Evolutionary conservation across 352 stramenopile species (phyloP).

Genomic region (Plasmopara muralis): DNA sequence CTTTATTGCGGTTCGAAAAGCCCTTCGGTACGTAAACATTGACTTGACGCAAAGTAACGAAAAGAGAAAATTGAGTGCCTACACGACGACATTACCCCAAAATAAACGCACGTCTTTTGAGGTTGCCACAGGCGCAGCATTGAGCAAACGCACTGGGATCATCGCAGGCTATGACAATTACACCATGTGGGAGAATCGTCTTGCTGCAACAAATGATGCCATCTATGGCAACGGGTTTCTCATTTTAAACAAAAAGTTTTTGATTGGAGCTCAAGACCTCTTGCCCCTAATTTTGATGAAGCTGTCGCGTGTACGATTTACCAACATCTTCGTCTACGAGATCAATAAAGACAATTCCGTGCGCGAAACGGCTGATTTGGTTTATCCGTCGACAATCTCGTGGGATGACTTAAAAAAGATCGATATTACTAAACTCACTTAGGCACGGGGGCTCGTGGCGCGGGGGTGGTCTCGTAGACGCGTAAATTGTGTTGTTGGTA

Average conservation of each 20-base stretch:
- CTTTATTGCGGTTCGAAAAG: slow-evolving; percentile 21
- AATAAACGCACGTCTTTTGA: slow-evolving; percentile 27
- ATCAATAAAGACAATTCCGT: slow-evolving; percentile 12
- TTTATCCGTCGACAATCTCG: slow-evolving; percentile 27
- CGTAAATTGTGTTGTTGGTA: no score
- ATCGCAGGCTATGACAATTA: slow-evolving; percentile 29
- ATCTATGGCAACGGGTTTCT: slow-evolving; percentile 41
- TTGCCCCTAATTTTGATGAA: slow-evolving; percentile 37
- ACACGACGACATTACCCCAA: slow-evolving; percentile 4
- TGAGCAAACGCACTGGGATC: slow-evolving; percentile 20
- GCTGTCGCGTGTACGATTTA: slow-evolving; percentile 25
- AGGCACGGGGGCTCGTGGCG: neutral
- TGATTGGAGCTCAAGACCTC: slow-evolving; percentile 32
- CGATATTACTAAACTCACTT: slow-evolving; percentile 16
- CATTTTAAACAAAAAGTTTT: slow-evolving; percentile 31
- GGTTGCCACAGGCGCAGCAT: slow-evolving; percentile 19
- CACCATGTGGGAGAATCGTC: slow-evolving; percentile 19
- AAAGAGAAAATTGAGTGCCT: slow-evolving; percentile 6
- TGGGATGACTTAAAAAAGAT: slow-evolving; percentile 21
- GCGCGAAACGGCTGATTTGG: slow-evolving; percentile 20
- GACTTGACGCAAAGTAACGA: no score
- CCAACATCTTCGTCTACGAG: slow-evolving; percentile 36
- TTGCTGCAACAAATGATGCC: slow-evolving; percentile 30
- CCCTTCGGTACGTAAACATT: slow-evolving; percentile 9
- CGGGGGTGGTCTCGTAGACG: no score